Base-by-base conservation (phyloP, 2,329 filamentous ascomycete species). In the Cryoendolithus antarcticus region DNA sequence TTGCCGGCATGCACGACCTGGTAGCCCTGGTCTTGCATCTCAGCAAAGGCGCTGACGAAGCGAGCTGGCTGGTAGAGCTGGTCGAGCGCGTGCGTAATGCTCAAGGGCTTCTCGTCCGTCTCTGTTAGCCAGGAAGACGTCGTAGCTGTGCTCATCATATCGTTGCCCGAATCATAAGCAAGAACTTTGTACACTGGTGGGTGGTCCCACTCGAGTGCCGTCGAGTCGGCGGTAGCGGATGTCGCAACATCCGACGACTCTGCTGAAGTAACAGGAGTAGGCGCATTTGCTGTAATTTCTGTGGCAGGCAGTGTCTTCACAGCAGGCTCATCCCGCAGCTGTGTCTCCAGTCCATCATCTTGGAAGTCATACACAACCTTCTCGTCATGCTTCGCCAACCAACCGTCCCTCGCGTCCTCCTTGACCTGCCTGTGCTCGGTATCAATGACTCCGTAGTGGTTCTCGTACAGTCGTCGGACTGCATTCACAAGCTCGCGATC, bases 1-100 rank as follows among this genome's bases (percentile, higher is more conserved):
- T 70, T 71, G 35, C 66, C 66, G 1, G 77, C 78, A 2, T 77
- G 75, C 1, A 78, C 69, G 30, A 82, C 75, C 48, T 82, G 77
- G 45, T 76, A 84, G 0, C 79, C 80, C 40, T 79, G 65, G 0
- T 65, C 62, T 43, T 77, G 68, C 2, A 82, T 65, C 1, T 66
- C 57, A 3, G 65, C 62, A 41, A 84, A 76, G 47, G 82, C 68
- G 3, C 77, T 69, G 9, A 82, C 66, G 58, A 83, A 84, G 46
- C 75, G 74, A 36, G 71, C 66, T 0, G 79, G 77, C 44, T 79
- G 71, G 0, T 74, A 71, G 11, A 84, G 64, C 6, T 69, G 69
- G 2, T 73, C 64, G 2, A 84, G 61, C 2, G 74, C 73, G 35
- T 80, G 72, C 6, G 74, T 66, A 1, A 79, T 75, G 0, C 74